phyloP scores from a whole-genome alignment of 345 rosid species.

The Schrenkiella parvula region DNA sequence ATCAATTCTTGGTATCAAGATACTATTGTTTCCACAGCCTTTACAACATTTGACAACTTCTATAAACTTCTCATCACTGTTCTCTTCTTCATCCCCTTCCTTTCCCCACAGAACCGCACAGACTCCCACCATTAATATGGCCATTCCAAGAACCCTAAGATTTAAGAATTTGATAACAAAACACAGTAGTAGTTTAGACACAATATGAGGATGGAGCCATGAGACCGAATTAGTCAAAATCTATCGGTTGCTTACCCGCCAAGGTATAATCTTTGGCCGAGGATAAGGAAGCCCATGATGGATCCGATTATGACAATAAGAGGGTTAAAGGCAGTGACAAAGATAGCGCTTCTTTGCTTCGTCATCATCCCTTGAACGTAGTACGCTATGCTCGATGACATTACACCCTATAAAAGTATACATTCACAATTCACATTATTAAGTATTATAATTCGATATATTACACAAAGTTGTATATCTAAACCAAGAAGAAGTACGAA shows the following conservation, averaged over 20 bases:
- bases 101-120: constrained; percentile 87
- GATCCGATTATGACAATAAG: constrained; percentile 90
- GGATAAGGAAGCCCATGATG: constrained; percentile 75
- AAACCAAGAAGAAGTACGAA: constrained; percentile 26
- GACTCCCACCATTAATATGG: constrained; percentile 62
- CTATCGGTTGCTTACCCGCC: constrained; percentile 56
- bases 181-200: background rate
- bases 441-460: background rate
- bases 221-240: background rate
- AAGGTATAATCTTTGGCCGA: constrained; percentile 58
- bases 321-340: constrained; percentile 93
- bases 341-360: constrained; percentile 68
- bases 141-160: constrained; percentile 59
- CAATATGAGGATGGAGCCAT: background rate
- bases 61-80: constrained; percentile 10
- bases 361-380: constrained; percentile 92
- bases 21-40: background rate
- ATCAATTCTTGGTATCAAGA: constrained; percentile 25
- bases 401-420: constrained; percentile 55
- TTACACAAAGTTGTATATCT: background rate
- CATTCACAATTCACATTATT: background rate
- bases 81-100: constrained; percentile 56
- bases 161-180: background rate
- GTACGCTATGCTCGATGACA: constrained; percentile 87
- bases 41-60: constrained; percentile 21